Conservation (phyloP, 495 filamentous ascomycete species). For the Xylaria cubensis region DNA sequence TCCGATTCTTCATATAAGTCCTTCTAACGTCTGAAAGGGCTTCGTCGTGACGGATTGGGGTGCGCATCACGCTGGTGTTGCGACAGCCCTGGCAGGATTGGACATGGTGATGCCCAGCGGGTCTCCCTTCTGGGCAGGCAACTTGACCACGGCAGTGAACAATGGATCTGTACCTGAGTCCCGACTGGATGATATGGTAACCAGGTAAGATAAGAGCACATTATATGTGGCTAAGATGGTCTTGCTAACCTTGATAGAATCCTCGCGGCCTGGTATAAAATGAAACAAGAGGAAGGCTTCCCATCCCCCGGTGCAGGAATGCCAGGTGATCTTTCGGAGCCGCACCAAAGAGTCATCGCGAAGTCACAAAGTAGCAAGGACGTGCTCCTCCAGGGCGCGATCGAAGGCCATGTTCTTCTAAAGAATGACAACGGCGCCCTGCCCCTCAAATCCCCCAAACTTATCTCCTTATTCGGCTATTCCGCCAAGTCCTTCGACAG, state of each 20-base stretch:
- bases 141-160: slow-evolving; percentile 39
- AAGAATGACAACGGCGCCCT: slow-evolving; percentile 65
- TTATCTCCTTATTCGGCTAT: slow-evolving; percentile 61
- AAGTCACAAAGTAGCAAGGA: slow-evolving; percentile 50
- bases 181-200: slow-evolving; percentile 55
- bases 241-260: slow-evolving; percentile 54
- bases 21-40: slow-evolving; percentile 42
- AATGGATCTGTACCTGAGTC: slow-evolving; percentile 47
- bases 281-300: slow-evolving; percentile 61
- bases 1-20: slow-evolving; percentile 45
- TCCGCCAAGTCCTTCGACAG: slow-evolving; percentile 52
- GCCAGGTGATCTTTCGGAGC: slow-evolving; percentile 56
- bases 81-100: slow-evolving; percentile 52
- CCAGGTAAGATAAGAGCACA: slow-evolving; percentile 39
- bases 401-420: slow-evolving; percentile 66
- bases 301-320: slow-evolving; percentile 54
- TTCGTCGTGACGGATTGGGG: slow-evolving; percentile 59
- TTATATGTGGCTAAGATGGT: background rate
- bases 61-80: slow-evolving; percentile 54
- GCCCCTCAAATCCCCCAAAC: slow-evolving; percentile 57
- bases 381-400: slow-evolving; percentile 52
- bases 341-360: slow-evolving; percentile 60
- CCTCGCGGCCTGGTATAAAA: slow-evolving; percentile 62
- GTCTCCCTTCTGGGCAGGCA: slow-evolving; percentile 47
- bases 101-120: slow-evolving; percentile 60